Evolutionary conservation across 108 stramenopile genomes (phyloP), one percentile per base, ranked within the genome.

Genomic region (Epipyxis sp.): DNA sequence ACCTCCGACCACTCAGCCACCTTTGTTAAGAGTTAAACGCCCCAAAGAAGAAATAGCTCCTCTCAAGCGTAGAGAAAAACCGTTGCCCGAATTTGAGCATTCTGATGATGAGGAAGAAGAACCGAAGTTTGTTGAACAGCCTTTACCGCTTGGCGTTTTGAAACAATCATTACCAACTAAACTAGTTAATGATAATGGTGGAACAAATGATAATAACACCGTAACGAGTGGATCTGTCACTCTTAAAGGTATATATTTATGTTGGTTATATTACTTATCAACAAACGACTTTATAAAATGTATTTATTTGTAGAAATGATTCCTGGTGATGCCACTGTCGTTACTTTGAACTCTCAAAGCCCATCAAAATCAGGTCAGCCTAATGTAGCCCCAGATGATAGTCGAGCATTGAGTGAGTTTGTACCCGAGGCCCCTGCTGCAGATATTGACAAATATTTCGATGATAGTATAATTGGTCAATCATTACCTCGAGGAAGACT

Each of bases 61-160:
- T 46, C 41, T 74, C 20, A 74, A 74, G 50, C 37, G 71, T 43
- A 27, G 71, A 27, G 71, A 74, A 20, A 13, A 32, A 35, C 41
- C 40, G 16, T 30, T 74, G 46, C 71, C 71, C 44, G 71, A 74
- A 39, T 74, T 74, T 42, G 71, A 74, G 42, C 43, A 37, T 13
- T 74, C 71, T 42, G 71, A 74, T 42, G 71, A 74, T 42, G 71
- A 74, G 6, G 71, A 74, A 6, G 71, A 46, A 20, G 50, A 6
- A 42, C 46, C 71, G 6, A 35, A 3, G 40, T 74, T 27, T 37
- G 71, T 74, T 32, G 34, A 54, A 39, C 71, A 46, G 50, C 50
- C 71, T 42, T 20, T 54, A 6, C 71, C 71, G 6, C 27, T 74
- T 46, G 71, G 50, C 27, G 50, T 57, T 16, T 13, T 57, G 10